A percentile compares a stretch with the other conserved stretches of the same genome.
These are phyloP conservation scores for Colletotrichum abscissum DNA, from an alignment of 2,329 filamentous ascomycete species.

Conservation along the genomic window DNA sequence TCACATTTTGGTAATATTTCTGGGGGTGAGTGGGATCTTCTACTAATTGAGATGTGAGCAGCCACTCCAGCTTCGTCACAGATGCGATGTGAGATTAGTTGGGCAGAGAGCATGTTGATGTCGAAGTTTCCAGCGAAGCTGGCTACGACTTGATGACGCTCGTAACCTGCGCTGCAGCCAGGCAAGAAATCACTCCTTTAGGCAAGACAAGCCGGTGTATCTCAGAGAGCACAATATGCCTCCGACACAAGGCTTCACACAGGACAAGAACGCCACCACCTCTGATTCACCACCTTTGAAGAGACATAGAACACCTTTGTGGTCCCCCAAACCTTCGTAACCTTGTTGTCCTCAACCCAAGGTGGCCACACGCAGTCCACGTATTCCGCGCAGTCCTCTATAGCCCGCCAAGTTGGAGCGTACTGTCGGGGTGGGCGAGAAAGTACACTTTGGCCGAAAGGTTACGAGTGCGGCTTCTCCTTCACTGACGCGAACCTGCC, in stretches of 20 bases:
- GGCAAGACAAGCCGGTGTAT: neutral
- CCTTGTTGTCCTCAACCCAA: neutral
- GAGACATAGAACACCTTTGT: too few relatives aligned
- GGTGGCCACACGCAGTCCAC: neutral
- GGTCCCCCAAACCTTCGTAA: too few relatives aligned
- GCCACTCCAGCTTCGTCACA: neutral
- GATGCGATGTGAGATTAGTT: neutral
- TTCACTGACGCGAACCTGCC: too few relatives aligned
- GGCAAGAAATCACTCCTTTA: neutral
- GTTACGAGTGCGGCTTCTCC: too few relatives aligned
- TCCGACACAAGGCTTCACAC: neutral
- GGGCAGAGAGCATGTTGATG: neutral
- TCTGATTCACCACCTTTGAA: too few relatives aligned
- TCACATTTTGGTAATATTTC: too few relatives aligned
- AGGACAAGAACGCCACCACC: neutral
- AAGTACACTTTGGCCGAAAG: too few relatives aligned
- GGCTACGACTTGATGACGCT: neutral
- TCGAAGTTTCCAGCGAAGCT: neutral
- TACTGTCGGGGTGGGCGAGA: too few relatives aligned
- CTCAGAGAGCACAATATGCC: neutral
- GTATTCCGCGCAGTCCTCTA: neutral
- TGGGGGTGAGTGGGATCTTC: too few relatives aligned
- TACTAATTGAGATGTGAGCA: neutral
- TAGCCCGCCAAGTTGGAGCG: too few relatives aligned
- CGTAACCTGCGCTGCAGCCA: neutral